Conservation (phyloP, 768 basidiomycete species). For the Pholiota conissans region DNA sequence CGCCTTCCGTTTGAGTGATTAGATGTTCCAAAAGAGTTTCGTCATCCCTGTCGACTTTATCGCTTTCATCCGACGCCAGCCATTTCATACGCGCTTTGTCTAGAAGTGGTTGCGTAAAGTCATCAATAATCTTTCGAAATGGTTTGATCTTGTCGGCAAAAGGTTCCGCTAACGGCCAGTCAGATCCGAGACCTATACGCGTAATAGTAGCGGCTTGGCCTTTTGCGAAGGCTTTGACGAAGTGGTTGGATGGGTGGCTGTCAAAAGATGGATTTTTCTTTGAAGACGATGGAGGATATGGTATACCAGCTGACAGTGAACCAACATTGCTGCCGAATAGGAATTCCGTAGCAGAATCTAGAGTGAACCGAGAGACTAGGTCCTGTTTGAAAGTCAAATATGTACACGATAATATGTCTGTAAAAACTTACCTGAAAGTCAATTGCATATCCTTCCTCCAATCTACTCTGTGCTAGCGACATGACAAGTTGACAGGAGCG, state of each 20-base stretch:
- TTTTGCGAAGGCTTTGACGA: slow-evolving; percentile 47
- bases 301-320: slow-evolving; percentile 47
- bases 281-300: slow-evolving; percentile 40
- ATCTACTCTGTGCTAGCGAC: slow-evolving; percentile 39
- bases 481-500: slow-evolving; percentile 49
- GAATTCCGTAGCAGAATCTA: slow-evolving; percentile 58
- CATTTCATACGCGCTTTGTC: slow-evolving; percentile 28
- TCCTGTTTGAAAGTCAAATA: slow-evolving; percentile 53
- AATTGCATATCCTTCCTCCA: slow-evolving; percentile 45
- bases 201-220: slow-evolving; percentile 38
- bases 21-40: slow-evolving; percentile 50
- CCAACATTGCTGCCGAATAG: slow-evolving; percentile 53
- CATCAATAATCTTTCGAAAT: slow-evolving; percentile 43
- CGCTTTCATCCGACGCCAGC: not conserved
- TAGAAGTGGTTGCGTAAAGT: slow-evolving; percentile 51
- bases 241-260: slow-evolving; percentile 38
- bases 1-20: slow-evolving; percentile 45
- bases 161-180: slow-evolving; percentile 43
- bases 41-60: slow-evolving; percentile 12
- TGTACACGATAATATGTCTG: slow-evolving; percentile 19
- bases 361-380: too few relatives aligned
- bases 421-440: slow-evolving; percentile 59
- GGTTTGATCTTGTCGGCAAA: slow-evolving; percentile 43
- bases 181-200: slow-evolving; percentile 36
- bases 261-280: slow-evolving; percentile 22